These are phyloP conservation scores for Penicillium canariense DNA, from an alignment of 495 filamentous ascomycete genomes.

Conservation along the genomic window DNA sequence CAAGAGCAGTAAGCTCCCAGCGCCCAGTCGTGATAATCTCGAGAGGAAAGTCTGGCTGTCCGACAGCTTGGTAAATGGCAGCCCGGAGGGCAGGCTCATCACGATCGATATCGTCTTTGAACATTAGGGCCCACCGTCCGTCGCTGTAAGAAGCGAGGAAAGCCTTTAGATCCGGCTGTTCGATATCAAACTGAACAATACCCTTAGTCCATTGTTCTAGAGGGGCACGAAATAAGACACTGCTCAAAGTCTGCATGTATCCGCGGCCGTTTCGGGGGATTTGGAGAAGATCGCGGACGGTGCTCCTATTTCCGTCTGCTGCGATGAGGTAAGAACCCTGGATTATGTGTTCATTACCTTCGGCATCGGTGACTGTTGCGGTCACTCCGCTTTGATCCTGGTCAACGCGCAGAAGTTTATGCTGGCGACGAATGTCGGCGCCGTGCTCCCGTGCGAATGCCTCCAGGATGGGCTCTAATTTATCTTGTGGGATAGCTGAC, in stretches of 20 bases:
- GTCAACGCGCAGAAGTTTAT: conserved; percentile 12
- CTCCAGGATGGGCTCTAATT: conserved; percentile 28
- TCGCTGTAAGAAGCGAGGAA: conserved; percentile 31
- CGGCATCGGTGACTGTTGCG: conserved; percentile 8
- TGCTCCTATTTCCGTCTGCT: conserved; percentile 32
- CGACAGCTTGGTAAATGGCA: conserved; percentile 22
- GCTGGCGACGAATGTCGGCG: conserved; percentile 28
- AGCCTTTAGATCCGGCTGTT: conserved; percentile 18
- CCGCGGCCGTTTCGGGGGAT: conserved; percentile 32
- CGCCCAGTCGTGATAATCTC: conserved; percentile 29
- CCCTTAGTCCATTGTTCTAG: conserved; percentile 24
- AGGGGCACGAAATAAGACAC: conserved; percentile 38
- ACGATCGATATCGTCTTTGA: conserved; percentile 26
- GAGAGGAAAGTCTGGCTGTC: conserved; percentile 17
- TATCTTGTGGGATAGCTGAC: conserved; percentile 30
- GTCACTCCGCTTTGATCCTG: conserved; percentile 23
- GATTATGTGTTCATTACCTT: conserved; percentile 10
- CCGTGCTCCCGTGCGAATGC: conserved; percentile 26
- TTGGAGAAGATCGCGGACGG: conserved; percentile 26
- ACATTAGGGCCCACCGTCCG: conserved; percentile 31
- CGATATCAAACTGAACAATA: conserved; percentile 25
- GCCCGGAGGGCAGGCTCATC: conserved; percentile 14
- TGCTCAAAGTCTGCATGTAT: conserved; percentile 34
- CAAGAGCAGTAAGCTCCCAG: conserved; percentile 29
- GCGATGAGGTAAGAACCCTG: conserved; percentile 32